Base-by-base conservation (phyloP, 176 grass and related monocot genomes). In the Dactylis glomerata region DNA sequence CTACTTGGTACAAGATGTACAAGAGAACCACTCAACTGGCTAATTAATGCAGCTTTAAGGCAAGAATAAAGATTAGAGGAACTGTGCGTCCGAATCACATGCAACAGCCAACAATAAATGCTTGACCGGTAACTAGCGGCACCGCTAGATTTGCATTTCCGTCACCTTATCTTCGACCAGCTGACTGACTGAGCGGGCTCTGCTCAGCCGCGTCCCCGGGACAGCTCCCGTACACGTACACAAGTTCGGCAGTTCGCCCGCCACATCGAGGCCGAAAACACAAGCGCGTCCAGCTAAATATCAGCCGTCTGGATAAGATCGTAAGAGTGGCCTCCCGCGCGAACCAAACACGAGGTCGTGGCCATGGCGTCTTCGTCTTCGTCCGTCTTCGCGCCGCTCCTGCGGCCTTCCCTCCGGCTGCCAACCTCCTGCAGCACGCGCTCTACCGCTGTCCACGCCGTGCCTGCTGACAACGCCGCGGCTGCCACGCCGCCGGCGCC, bases 301-400 rank as follows among this genome's bases (percentile, higher is more conserved):
- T 92, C 77, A 0, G 45, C 30, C n/a, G 36, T 74, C 45, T 85
- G 86, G 89, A 91, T 96, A 96, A 93, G 91, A 89, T 68, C 6
- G 31, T 96, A 96, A 93, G 91, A 89, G 75, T 9, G 31, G 73
- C 10, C 71, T 50, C 78, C 62, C 85, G 88, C 76, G 88, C 73
- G 65, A 72, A 64, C 83, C 73, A 76, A 57, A 32, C 67, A 41
- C 75, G 83, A 73, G 27, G 16, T 16, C 57, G n/a, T 71, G 68
- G 68, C 38, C 89, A 65, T 65, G 63, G 63, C 63, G 19, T 66
- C 68, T 45, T 46, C 68, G 0, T 72, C 90, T 30, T 85, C 92
- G 23, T 86, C 86, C 22, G 44, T 93, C 44, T 65, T 84, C 86
- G 82, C 83, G 19, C 71, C 64, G 58, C 76, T 85, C 67, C n/a